Conservation (phyloP, 108 stramenopile genomes). For the Cyclotella choctawhatcheeana region DNA sequence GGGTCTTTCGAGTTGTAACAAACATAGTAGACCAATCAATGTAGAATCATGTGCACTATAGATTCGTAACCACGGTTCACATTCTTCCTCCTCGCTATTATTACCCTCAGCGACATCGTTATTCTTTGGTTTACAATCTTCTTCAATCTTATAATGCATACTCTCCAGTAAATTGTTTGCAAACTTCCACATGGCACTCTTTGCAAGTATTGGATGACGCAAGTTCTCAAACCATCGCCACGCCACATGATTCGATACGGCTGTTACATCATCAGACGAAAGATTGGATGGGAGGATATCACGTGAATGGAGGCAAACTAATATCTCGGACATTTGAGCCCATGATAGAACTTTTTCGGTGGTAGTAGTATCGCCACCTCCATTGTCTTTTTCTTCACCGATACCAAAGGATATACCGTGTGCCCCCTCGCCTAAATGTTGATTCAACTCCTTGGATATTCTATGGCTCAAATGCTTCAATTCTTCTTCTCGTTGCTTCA, state of each 20-base stretch:
- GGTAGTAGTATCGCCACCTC: neutral
- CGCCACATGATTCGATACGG: conserved; percentile 64
- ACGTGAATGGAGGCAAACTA: conserved; percentile 68
- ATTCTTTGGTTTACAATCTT: conserved; percentile 19
- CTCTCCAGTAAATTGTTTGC: conserved; percentile 46
- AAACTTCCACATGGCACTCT: conserved; percentile 74
- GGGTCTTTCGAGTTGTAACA: conserved; percentile 73
- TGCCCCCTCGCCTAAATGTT: conserved; percentile 56
- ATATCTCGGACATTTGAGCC: conserved; percentile 79
- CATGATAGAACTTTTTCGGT: conserved; percentile 55
- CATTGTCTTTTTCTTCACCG: conserved; percentile 63
- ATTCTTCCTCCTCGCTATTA: conserved; percentile 19
- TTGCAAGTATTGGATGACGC: conserved; percentile 63
- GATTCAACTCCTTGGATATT: conserved; percentile 59
- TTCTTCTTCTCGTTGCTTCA: conserved; percentile 61
- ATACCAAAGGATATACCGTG: conserved; percentile 70
- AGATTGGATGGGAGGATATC: conserved; percentile 61
- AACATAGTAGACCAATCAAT: conserved; percentile 81
- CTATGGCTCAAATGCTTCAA: conserved; percentile 58
- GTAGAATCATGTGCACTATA: conserved; percentile 84
- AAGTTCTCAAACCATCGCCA: conserved; percentile 85
- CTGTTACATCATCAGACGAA: conserved; percentile 63
- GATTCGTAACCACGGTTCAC: conserved; percentile 63
- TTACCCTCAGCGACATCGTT: too few relatives aligned
- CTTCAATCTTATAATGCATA: conserved; percentile 41